These are phyloP conservation scores for Aspergillus nanangensis DNA, from an alignment of 495 filamentous ascomycete species.

Conservation along the genomic window DNA sequence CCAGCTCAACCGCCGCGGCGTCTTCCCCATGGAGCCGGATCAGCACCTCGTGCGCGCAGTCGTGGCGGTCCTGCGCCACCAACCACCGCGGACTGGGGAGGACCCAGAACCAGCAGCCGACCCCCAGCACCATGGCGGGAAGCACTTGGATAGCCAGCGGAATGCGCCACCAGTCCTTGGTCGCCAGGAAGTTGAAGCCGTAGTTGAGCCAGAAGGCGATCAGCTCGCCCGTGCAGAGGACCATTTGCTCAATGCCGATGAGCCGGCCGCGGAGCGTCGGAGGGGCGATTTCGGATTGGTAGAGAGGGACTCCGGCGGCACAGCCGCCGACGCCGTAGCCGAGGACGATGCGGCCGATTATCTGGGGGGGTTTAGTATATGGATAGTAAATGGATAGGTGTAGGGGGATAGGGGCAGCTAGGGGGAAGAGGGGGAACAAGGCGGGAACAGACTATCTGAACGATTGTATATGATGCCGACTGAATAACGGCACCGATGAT, in stretches of 20 bases:
- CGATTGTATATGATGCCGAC: constrained; percentile 46
- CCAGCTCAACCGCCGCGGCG: constrained; percentile 62
- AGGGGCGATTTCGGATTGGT: constrained; percentile 54
- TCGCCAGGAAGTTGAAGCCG: constrained; percentile 34
- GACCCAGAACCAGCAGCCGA: constrained; percentile 64
- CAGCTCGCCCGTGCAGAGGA: constrained; percentile 72
- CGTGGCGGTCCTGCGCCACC: constrained; percentile 61
- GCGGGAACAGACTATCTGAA: constrained; percentile 48
- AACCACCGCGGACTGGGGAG: constrained; percentile 77
- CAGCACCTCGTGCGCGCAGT: constrained; percentile 62
- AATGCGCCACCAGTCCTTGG: constrained; percentile 61
- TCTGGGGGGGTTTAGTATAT: constrained; percentile 10
- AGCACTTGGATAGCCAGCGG: constrained; percentile 59
- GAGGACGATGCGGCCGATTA: constrained; percentile 45
- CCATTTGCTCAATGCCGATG: constrained; percentile 67
- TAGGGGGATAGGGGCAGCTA: too few species aligned
- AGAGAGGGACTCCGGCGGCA: constrained; percentile 65
- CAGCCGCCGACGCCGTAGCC: constrained; percentile 68
- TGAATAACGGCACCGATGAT: constrained; percentile 69
- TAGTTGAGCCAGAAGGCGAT: constrained; percentile 78
- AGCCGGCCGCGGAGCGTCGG: constrained; percentile 60
- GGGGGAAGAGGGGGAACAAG: neutral
- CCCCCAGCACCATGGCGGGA: constrained; percentile 53
- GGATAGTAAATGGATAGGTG: neutral
- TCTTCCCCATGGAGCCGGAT: constrained; percentile 53